Evolutionary conservation across 768 basidiomycete genomes (phyloP).

Genomic region (Hygrophoropsis aurantiaca): DNA sequence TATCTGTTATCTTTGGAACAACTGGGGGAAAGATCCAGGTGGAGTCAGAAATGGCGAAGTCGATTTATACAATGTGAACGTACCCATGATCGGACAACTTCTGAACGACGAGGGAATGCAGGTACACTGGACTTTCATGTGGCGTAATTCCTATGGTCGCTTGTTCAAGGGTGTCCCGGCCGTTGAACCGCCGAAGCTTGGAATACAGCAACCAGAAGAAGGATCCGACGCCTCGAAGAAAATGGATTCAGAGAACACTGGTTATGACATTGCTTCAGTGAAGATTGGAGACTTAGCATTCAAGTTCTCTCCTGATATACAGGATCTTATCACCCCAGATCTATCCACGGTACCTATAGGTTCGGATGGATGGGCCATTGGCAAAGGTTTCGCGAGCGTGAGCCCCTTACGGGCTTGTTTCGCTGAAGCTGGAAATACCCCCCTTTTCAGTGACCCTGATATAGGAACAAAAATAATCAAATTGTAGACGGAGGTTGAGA

Average conservation of each 20-base stretch:
- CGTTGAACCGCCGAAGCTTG: conserved; percentile 16
- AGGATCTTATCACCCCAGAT: conserved; percentile 61
- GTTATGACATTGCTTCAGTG: conserved; percentile 2
- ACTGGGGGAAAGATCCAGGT: conserved; percentile 75
- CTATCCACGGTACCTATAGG: conserved; percentile 64
- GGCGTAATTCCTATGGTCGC: conserved; percentile 82
- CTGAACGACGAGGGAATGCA: conserved; percentile 59
- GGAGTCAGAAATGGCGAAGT: conserved; percentile 64
- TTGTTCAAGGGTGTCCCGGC: conserved; percentile 59
- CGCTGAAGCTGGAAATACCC: conserved; percentile 50
- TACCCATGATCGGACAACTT: conserved; percentile 74
- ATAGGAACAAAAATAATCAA: conserved; percentile 56
- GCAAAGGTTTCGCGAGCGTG: conserved; percentile 68
- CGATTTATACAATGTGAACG: conserved; percentile 84
- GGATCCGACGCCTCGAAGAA: conserved; percentile 24
- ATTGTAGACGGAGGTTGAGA: conserved; percentile 40
- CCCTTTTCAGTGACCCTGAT: conserved; percentile 33
- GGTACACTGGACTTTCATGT: conserved; percentile 79
- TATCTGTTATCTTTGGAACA: conserved; percentile 71
- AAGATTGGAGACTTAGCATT: conserved; percentile 53
- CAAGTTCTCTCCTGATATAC: conserved; percentile 75
- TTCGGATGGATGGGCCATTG: conserved; percentile 80
- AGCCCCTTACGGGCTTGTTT: conserved; percentile 78
- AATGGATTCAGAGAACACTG: conserved; percentile 5
- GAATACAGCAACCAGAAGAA: conserved; percentile 16